Base-by-base conservation (phyloP, 106 monocot genomes). In the Hemerocallis citrina region DNA sequence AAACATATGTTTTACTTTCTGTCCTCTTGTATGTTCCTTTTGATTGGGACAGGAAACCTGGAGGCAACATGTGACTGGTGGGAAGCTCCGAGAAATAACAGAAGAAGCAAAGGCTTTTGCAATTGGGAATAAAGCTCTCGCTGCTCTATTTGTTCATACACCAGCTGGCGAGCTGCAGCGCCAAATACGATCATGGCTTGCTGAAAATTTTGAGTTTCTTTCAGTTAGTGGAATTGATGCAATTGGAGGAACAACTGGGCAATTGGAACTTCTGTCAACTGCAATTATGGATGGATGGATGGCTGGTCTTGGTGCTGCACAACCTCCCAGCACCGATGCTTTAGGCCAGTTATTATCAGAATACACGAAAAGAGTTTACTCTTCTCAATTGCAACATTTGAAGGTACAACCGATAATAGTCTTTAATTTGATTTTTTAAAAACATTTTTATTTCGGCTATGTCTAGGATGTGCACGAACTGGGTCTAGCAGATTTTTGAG, bases 271-370 rank as follows among this genome's bases (percentile, higher is more conserved):
- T 68, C 58, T 98, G 6, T 98, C 96, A 6, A 98, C 92, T 61
- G 96, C 96, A 43, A 98, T 98, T 47, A 98, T 98, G 96, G 96
- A 98, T 79, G 96, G 96, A 55, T 98, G 96, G 96, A 98, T 98
- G 96, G 87, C 96, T 71, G 96, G 96, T 60, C 86, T 98, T 62
- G 96, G 96, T 66, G 69, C 87, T 68, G 84, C 96, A 40, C 84
- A 79, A 50, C 81, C 23, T 61, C 86, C 81, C 13, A 75, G 61
- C 52, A 98, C 96, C 37, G 96, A 98, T 82, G 91, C 96, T 69
- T 65, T 98, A 31, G 96, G 96, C 5, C 96, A 87, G 38, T 76
- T 98, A 34, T 68, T 98, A 66, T 86, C 91, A 57, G 96, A 98
- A 38, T 98, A 98, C 62, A 69, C 87, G 22, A 91, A 88, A 57